Base-by-base conservation (phyloP, 352 stramenopile genomes). In the Elongisporangium undulatum region DNA sequence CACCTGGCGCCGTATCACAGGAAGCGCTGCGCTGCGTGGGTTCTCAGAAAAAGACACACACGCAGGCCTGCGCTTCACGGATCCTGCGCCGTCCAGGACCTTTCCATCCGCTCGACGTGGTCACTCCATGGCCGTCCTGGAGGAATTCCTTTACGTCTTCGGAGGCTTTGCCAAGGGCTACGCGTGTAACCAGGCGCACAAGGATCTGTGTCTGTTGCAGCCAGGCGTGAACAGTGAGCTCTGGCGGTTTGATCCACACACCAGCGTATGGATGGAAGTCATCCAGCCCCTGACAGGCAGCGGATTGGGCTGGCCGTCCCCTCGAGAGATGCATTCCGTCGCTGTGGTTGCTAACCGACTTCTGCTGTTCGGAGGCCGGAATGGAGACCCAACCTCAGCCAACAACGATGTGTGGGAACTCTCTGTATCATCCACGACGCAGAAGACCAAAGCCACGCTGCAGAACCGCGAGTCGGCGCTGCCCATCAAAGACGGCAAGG, bases 371-470 rank as follows among this genome's bases (percentile, higher is more conserved):
- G 80, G 78, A 52, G 82, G 82, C 8, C 68, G 72, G 0, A 67
- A 72, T 20, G 69, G 65, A 6, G 64, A 74, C 20, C 20, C 49
- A 1, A 75, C 61, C 41, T 61, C 39, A 52, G 67, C 74, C 16
- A 55, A 84, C 10, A 76, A 77, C 48, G 82, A 88, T 72, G 61
- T 92, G 21, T 92, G 82, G 82, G 76, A 86, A 24, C 67, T 90
- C 20, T 79, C 74, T 1, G 60, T 83, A 19, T 77, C 76, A 0
- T 88, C 82, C 0, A 77, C 54, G 0, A 82, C 75, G 0, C 51
- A 61, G 0, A 74, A 67, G 49, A 71, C 67, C 3, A 59, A 56
- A 1, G 54, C 70, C 3, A 67, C 69, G 4, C 61, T 89, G 9
- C 68, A 71, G 15, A 72, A 80, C 51, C 68, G 62, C 0, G 70